Evolutionary conservation across 176 grass and related monocot genomes (phyloP).

Genomic region (Lolium multiflorum): DNA sequence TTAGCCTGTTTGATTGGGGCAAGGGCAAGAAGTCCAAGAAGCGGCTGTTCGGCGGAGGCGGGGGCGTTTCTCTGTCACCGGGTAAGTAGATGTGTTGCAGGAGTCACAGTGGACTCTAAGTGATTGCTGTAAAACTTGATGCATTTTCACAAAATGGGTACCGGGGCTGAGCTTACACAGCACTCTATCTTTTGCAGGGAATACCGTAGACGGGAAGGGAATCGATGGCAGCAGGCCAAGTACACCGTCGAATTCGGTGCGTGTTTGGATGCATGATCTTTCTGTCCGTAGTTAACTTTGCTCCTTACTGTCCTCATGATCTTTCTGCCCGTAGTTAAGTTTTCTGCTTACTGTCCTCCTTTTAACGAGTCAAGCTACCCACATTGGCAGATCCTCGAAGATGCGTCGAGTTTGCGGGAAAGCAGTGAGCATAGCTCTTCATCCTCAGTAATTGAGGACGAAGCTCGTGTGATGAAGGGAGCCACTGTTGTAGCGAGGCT

Average conservation of each 20-base stretch:
- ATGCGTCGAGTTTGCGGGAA: constrained; percentile 62
- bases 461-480: constrained; percentile 52
- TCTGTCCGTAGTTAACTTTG: not conserved
- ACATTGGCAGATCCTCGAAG: constrained; percentile 67
- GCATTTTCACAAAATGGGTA: not conserved
- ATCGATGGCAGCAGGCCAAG: constrained; percentile 41
- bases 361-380: constrained; percentile 6
- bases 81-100: constrained; percentile 31
- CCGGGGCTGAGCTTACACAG: not conserved
- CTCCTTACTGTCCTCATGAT: not conserved
- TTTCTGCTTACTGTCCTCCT: not conserved
- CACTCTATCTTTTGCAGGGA: constrained; percentile 46
- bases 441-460: constrained; percentile 74
- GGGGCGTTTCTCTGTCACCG: constrained; percentile 23
- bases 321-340: not conserved
- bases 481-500: constrained; percentile 88
- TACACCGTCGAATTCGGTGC: constrained; percentile 55
- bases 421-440: constrained; percentile 74
- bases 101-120: not conserved
- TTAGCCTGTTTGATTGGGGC: constrained; percentile 84
- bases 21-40: constrained; percentile 86
- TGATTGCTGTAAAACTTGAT: not conserved
- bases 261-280: not conserved
- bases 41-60: constrained; percentile 53
- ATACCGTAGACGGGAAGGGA: constrained; percentile 42